These are phyloP conservation scores for Ceratobasidium sp. DNA, from an alignment of 1,284 basidiomycete genomes.

Conservation along the genomic window DNA sequence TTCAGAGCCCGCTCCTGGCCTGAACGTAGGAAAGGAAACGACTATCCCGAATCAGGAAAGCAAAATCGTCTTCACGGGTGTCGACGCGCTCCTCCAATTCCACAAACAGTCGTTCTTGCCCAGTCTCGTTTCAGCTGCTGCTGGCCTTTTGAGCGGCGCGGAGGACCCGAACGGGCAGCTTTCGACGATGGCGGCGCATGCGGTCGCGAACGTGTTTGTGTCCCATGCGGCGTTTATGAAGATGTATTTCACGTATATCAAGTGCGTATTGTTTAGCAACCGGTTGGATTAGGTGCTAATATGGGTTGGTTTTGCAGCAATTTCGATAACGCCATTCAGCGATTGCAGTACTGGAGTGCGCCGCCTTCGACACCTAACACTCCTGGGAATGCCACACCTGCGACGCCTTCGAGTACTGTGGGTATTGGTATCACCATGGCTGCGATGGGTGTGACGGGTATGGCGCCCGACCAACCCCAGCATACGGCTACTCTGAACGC, in stretches of 20 bases:
- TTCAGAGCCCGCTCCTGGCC: slow-evolving; percentile 70
- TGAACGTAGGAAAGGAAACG: slow-evolving; percentile 74
- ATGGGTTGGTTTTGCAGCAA: slow-evolving; percentile 67
- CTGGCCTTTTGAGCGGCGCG: slow-evolving; percentile 72
- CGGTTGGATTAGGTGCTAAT: not conserved
- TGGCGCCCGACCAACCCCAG: slow-evolving; percentile 52
- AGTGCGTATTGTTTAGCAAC: slow-evolving; percentile 67
- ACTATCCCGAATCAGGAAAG: slow-evolving; percentile 88
- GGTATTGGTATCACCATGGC: slow-evolving; percentile 72
- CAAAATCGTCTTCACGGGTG: slow-evolving; percentile 91
- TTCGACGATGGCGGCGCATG: slow-evolving; percentile 81
- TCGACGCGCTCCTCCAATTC: slow-evolving; percentile 92
- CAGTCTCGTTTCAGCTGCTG: slow-evolving; percentile 81
- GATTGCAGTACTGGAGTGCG: slow-evolving; percentile 86
- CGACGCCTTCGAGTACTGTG: slow-evolving; percentile 71
- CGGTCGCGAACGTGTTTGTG: slow-evolving; percentile 90
- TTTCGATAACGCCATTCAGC: slow-evolving; percentile 90
- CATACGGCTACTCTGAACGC: slow-evolving; percentile 65
- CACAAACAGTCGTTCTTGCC: slow-evolving; percentile 94
- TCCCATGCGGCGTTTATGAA: slow-evolving; percentile 96
- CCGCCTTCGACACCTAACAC: slow-evolving; percentile 61
- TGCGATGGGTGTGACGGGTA: slow-evolving; percentile 60
- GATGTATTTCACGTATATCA: slow-evolving; percentile 98
- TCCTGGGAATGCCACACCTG: slow-evolving; percentile 57
- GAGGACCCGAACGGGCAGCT: slow-evolving; percentile 79